Evolutionary conservation across 2,329 filamentous ascomycete genomes (phyloP).

Genomic region (Bipolaris victoriae): DNA sequence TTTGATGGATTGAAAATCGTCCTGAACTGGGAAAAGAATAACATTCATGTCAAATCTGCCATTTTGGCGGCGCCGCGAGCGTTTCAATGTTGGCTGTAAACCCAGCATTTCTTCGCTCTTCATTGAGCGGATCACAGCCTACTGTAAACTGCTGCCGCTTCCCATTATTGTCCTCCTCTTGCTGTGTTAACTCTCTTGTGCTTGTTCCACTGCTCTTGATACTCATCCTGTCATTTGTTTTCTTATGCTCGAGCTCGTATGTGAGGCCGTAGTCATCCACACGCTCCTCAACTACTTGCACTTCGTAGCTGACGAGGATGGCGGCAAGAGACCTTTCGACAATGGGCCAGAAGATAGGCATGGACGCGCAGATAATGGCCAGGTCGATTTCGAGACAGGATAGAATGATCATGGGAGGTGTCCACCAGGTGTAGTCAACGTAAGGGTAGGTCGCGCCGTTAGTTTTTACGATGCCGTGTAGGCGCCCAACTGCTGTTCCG

Average conservation of each 20-base stretch:
- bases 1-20: too few relatives aligned
- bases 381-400: slow-evolving; percentile 44
- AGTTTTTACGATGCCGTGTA: slow-evolving; percentile 35
- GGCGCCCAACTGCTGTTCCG: slow-evolving; percentile 38
- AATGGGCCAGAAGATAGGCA: slow-evolving; percentile 48
- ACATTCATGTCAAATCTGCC: slow-evolving; percentile 25
- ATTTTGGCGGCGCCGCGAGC: slow-evolving; percentile 27
- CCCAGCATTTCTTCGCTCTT: slow-evolving; percentile 15
- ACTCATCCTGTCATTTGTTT: slow-evolving; percentile 21
- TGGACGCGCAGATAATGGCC: slow-evolving; percentile 44
- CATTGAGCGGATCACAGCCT: slow-evolving; percentile 33
- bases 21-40: background rate
- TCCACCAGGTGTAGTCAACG: slow-evolving; percentile 43
- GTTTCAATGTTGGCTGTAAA: slow-evolving; percentile 33
- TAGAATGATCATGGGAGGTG: slow-evolving; percentile 34
- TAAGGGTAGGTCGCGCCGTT: slow-evolving; percentile 41
- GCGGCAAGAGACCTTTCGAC: slow-evolving; percentile 33
- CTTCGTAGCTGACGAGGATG: slow-evolving; percentile 45
- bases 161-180: slow-evolving; percentile 13
- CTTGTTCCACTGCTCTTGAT: slow-evolving; percentile 35
- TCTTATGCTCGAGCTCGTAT: slow-evolving; percentile 38
- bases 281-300: slow-evolving; percentile 40
- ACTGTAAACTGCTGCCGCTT: slow-evolving; percentile 32
- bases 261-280: slow-evolving; percentile 30
- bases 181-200: slow-evolving; percentile 27